phyloP scores from a whole-genome alignment of 257 asterid species.

The Salvia rosmarinus region DNA sequence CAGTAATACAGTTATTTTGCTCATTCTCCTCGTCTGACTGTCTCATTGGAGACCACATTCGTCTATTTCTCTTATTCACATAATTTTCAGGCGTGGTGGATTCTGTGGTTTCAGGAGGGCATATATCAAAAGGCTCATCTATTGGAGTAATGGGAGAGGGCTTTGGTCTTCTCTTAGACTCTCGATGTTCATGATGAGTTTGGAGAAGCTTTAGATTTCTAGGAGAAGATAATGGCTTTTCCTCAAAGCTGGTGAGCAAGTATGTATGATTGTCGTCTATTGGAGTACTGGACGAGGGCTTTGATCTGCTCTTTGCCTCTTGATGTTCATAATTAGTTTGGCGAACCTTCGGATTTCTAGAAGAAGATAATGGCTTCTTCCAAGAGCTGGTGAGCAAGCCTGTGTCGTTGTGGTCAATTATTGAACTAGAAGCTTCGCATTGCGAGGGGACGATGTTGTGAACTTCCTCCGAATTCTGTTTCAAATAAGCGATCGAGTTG shows the following conservation, averaged over 20 bases:
- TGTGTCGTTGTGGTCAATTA: not conserved
- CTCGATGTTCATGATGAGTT: slow-evolving; percentile 25
- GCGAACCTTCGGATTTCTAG: slow-evolving; percentile 12
- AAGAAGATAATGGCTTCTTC: slow-evolving; percentile 16
- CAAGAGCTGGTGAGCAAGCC: slow-evolving; percentile 14
- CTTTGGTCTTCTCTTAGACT: slow-evolving; percentile 3
- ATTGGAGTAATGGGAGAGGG: not conserved
- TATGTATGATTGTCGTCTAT: not conserved
- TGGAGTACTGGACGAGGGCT: not conserved
- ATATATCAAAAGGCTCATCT: slow-evolving; percentile 56
- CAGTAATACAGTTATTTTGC: slow-evolving; percentile 3
- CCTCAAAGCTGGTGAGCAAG: slow-evolving; percentile 12
- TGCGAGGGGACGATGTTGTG: not conserved
- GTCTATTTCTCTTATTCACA: not conserved
- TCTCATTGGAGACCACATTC: slow-evolving; percentile 5
- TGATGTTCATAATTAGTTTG: slow-evolving; percentile 22
- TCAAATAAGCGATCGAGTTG: not conserved
- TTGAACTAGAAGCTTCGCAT: slow-evolving; percentile 5
- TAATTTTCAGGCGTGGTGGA: not conserved
- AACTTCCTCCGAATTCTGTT: slow-evolving; percentile 23
- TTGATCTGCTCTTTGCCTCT: slow-evolving; percentile 11
- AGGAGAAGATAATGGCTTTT: slow-evolving; percentile 11
- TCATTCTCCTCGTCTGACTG: slow-evolving; percentile 33
- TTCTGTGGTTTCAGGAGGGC: slow-evolving; percentile 34
- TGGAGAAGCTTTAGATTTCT: slow-evolving; percentile 7